Percentiles rank a stretch among this genome's conserved stretches.
These are phyloP conservation scores for Helicostylum pulchrum DNA, from an alignment of 192 early-diverging fungal genomes.

Conservation along the genomic window DNA sequence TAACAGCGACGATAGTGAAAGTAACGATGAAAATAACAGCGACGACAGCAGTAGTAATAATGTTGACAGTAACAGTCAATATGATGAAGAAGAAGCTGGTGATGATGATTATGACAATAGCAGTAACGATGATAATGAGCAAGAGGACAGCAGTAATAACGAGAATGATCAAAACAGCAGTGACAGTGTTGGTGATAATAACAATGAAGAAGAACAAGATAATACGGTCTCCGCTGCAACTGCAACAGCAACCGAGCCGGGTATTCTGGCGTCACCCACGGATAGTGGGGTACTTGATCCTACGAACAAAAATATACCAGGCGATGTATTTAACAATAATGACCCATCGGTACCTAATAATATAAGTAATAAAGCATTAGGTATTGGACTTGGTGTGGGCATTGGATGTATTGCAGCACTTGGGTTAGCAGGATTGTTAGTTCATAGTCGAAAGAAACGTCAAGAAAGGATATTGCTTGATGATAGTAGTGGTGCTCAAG, in stretches of 20 bases:
- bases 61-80: background rate
- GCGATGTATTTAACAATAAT: background rate
- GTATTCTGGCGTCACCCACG: background rate
- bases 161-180: background rate
- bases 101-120: too few relatives aligned
- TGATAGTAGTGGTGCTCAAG: conserved; percentile 11
- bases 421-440: conserved; percentile 30
- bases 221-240: background rate
- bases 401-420: conserved; percentile 33
- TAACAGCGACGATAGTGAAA: background rate
- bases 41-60: background rate
- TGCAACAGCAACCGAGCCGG: background rate
- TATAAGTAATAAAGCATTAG: conserved; percentile 24
- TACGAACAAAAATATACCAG: background rate
- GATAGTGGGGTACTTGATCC: background rate
- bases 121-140: background rate
- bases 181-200: background rate
- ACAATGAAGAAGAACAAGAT: too few relatives aligned
- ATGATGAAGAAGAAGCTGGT: too few relatives aligned
- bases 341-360: background rate
- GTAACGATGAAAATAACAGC: background rate
- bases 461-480: background rate
- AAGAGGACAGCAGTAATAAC: background rate
- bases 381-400: conserved; percentile 29
- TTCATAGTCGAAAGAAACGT: conserved; percentile 18